Percentiles rank a stretch among this genome's conserved stretches.
phyloP scores from a whole-genome alignment of 2,329 filamentous ascomycete species.

The Nemania bipapillata region DNA sequence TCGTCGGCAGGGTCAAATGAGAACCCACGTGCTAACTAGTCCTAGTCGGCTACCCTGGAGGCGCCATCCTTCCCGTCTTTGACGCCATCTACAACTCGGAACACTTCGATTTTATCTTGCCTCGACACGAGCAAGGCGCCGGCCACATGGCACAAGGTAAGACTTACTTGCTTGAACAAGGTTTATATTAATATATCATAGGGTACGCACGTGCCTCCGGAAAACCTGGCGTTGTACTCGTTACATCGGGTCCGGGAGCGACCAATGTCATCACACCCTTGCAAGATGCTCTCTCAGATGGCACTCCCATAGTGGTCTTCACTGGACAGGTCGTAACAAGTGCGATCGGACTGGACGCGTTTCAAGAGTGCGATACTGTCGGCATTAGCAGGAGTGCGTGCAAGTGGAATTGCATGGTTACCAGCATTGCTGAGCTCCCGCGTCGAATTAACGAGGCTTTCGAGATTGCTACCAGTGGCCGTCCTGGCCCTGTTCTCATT shows the following conservation, averaged over 20 bases:
- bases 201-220: slow-evolving; percentile 88
- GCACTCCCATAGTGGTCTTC: slow-evolving; percentile 96
- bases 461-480: slow-evolving; percentile 24
- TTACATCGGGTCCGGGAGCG: slow-evolving; percentile 94
- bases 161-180: slow-evolving; percentile 24
- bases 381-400: slow-evolving; percentile 24
- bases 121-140: slow-evolving; percentile 95
- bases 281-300: slow-evolving; percentile 94
- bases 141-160: slow-evolving; percentile 95
- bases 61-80: slow-evolving; percentile 96
- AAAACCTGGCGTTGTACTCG: slow-evolving; percentile 93
- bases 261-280: slow-evolving; percentile 97
- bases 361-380: slow-evolving; percentile 25
- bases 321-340: slow-evolving; percentile 89
- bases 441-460: slow-evolving; percentile 28
- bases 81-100: slow-evolving; percentile 98
- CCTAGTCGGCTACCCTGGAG: slow-evolving; percentile 86
- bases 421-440: slow-evolving; percentile 21
- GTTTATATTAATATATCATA: slow-evolving; percentile 31
- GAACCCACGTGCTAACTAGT: slow-evolving; percentile 20
- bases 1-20: slow-evolving; percentile 25
- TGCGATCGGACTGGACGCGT: slow-evolving; percentile 72
- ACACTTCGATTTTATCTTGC: slow-evolving; percentile 95
- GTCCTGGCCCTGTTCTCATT: slow-evolving; percentile 23
- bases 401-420: slow-evolving; percentile 28